Evolutionary conservation across 164 flowering plant genomes (phyloP).

Genomic region (Cinnamomum chago): DNA sequence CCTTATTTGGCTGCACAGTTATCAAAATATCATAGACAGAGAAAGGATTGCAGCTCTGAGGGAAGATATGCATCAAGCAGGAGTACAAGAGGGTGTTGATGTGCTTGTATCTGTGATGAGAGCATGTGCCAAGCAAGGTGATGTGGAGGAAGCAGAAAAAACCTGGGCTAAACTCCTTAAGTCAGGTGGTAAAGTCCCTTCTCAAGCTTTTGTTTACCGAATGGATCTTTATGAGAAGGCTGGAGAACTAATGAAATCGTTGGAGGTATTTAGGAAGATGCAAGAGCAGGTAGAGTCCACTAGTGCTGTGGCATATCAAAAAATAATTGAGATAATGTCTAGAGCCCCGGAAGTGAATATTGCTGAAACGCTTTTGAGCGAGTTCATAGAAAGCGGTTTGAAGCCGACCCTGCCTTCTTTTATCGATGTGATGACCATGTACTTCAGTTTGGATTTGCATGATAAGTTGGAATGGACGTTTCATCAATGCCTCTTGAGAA

Average conservation of each 20-base stretch:
- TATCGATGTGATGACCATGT: conserved; percentile 62
- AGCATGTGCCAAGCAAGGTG: conserved; percentile 72
- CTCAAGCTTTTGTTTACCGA: conserved; percentile 66
- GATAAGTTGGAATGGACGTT: conserved; percentile 67
- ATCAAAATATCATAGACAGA: conserved; percentile 71
- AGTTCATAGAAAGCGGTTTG: conserved; percentile 58
- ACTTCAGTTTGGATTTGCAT: conserved; percentile 44
- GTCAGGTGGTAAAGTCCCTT: conserved; percentile 36
- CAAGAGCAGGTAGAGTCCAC: conserved; percentile 33
- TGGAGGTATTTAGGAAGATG: conserved; percentile 66
- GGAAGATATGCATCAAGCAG: conserved; percentile 52
- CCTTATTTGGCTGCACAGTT: conserved; percentile 88
- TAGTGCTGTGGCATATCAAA: conserved; percentile 61
- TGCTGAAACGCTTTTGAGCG: conserved; percentile 70
- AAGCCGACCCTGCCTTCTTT: conserved; percentile 68
- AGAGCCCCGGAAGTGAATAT: conserved; percentile 57
- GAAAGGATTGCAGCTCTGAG: conserved; percentile 54
- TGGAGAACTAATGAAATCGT: conserved; percentile 59
- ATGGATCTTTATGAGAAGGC: conserved; percentile 75
- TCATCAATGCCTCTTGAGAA: conserved; percentile 50
- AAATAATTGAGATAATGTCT: conserved; percentile 75
- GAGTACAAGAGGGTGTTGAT: conserved; percentile 61
- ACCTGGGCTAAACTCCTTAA: conserved; percentile 59
- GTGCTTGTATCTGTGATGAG: conserved; percentile 78
- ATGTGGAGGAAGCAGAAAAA: conserved; percentile 69